Percentiles rank a stretch among this genome's conserved stretches.
Conservation (phyloP, 208 protist species). For the Histomonas meleagridis region DNA sequence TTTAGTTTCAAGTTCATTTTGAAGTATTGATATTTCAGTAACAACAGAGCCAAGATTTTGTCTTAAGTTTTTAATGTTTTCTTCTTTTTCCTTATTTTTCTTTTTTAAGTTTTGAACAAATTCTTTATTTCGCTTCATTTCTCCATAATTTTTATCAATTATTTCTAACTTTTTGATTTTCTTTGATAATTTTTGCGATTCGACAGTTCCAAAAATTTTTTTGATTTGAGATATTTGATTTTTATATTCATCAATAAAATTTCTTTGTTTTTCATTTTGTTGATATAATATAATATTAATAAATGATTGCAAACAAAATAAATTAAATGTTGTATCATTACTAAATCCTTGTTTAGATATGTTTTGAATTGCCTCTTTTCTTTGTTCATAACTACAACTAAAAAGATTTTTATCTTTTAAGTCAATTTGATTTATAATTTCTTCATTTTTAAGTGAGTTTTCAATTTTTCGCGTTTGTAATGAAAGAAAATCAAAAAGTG, state of each 20-base stretch:
- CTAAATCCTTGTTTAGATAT: not conserved
- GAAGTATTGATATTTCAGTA: not conserved
- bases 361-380: not conserved
- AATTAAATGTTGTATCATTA: not conserved
- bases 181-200: not conserved
- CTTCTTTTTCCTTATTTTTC: not conserved
- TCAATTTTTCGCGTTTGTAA: too few species aligned
- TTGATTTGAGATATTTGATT: too few species aligned
- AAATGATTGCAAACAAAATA: not conserved
- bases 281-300: not conserved
- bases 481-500: too few species aligned
- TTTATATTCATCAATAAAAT: not conserved
- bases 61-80: not conserved
- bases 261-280: not conserved
- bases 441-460: too few species aligned
- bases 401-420: too few species aligned
- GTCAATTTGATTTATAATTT: too few species aligned
- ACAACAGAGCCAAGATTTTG: not conserved
- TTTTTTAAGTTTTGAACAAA: not conserved
- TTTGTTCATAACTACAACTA: too few species aligned
- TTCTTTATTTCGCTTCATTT: not conserved
- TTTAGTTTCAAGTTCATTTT: not conserved
- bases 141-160: not conserved
- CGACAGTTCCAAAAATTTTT: not conserved
- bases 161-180: not conserved